Evolutionary conservation across 2,329 filamentous ascomycete genomes (phyloP), one percentile per base, ranked within the genome.

Genomic region (Sporothrix inflata): DNA sequence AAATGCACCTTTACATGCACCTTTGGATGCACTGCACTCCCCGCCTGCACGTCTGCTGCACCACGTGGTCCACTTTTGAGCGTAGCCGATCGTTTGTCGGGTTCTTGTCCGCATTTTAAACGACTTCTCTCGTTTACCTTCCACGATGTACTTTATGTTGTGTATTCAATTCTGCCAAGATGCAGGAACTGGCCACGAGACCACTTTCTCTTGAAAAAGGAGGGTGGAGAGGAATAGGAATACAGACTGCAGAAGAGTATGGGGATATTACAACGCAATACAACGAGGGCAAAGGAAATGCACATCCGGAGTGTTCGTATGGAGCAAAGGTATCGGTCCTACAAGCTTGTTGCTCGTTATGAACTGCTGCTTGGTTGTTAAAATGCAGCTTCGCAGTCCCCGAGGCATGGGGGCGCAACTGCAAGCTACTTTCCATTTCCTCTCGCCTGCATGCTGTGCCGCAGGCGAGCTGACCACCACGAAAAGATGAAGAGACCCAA

Each of bases 141-240:
- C 2, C 14, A 12, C 8, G 27, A n/a, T 27, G 1, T 12, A 19
- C 21, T 47, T 47, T 1, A n/a, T 51, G 42, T 21, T 38, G 4
- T 55, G 34, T n/a, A n/a, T 47, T 51, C 9, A 16, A n/a, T 3
- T 53, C 30, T 27, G 30, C 4, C 11, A 24, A 61, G 60, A 72
- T 66, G 71, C 60, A 72, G 57, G 38, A 70, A 70, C 14, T 72
- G 71, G 6, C 34, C 71, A 72, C 71, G 71, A 66, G 71, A 72
- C 71, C 45, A n/a, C 19, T 51, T 51, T 42, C 34, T 24, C 14
- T 4, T 14, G 6, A n/a, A 2, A 19, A 14, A 14, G n/a, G n/a
- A 19, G 19, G 57, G n/a, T 24, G 30, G n/a, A 21, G 30, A 61
- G 57, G 16, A n/a, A n/a, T n/a, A n/a, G n/a, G n/a, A n/a, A n/a